phyloP scores from a whole-genome alignment of 2,329 filamentous ascomycete genomes.

The Raffaelea deltoideospora region DNA sequence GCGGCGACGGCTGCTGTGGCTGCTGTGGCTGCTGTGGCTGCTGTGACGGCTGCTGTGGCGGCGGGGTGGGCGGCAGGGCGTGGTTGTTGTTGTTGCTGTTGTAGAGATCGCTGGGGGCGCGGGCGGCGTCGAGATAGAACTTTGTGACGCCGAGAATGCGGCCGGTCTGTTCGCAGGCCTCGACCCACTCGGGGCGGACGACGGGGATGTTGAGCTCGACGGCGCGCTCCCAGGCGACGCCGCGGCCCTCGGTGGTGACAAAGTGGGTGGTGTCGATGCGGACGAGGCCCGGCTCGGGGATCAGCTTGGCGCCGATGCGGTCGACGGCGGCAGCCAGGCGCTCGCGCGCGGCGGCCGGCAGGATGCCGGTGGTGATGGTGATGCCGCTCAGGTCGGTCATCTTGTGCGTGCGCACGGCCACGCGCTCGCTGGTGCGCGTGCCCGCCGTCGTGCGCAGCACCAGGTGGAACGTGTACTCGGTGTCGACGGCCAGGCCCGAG shows the following conservation, averaged over 20 bases:
- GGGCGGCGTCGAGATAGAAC: constrained; percentile 79
- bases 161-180: constrained; percentile 87
- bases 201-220: constrained; percentile 97
- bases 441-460: constrained; percentile 84
- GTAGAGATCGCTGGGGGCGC: constrained; percentile 20
- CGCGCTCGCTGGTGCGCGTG: constrained; percentile 67
- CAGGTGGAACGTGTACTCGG: constrained; percentile 88
- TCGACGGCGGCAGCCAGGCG: constrained; percentile 62
- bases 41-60: constrained; percentile 8
- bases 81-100: not conserved
- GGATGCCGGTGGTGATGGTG: constrained; percentile 79
- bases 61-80: constrained; percentile 5
- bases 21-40: constrained; percentile 5
- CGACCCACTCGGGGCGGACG: constrained; percentile 91
- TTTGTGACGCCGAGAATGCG: constrained; percentile 87
- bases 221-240: constrained; percentile 86
- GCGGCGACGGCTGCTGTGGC: not conserved
- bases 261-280: constrained; percentile 98
- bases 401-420: constrained; percentile 85
- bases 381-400: constrained; percentile 96
- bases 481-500: constrained; percentile 87
- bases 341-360: constrained; percentile 60
- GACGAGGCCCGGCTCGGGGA: constrained; percentile 49
- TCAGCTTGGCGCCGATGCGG: constrained; percentile 82
- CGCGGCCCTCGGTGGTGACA: constrained; percentile 85